Evolutionary conservation across 2,329 filamentous ascomycete species (phyloP).

Genomic region (Blastomyces parvus): DNA sequence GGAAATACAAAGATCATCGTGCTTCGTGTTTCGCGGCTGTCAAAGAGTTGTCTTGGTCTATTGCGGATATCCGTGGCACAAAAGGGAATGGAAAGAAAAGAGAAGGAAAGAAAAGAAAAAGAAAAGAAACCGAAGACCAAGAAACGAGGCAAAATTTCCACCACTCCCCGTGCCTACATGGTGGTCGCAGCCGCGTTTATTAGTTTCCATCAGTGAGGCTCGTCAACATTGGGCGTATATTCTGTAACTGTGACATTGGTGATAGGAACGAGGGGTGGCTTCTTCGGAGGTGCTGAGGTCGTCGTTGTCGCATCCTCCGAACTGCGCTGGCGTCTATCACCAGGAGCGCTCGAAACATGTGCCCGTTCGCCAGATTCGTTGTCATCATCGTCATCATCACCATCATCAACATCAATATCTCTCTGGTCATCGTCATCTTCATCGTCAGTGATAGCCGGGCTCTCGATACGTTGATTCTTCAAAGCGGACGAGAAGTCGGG

Average conservation of each 20-base stretch:
- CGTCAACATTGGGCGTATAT: neutral
- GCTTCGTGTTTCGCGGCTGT: too few species aligned
- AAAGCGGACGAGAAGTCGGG: neutral
- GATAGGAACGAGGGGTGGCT: neutral
- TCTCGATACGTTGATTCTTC: conserved; percentile 8
- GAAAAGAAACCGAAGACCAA: neutral
- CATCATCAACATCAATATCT: neutral
- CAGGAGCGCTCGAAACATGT: neutral
- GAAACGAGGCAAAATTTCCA: neutral
- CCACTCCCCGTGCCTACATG: neutral
- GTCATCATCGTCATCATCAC: neutral
- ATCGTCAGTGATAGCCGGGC: conserved; percentile 10
- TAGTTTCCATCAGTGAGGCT: neutral
- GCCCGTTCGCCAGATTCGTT: neutral
- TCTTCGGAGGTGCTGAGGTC: neutral
- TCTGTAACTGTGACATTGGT: conserved; percentile 1
- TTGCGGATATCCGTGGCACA: too few species aligned
- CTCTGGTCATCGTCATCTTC: conserved; percentile 9
- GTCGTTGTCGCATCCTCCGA: neutral
- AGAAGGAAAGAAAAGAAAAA: neutral
- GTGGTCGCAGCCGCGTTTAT: neutral
- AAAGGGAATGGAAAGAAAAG: neutral
- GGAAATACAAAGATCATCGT: too few species aligned
- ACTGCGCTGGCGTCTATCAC: neutral
- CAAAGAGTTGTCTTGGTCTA: too few species aligned